Evolutionary conservation across 805 yeast genomes (phyloP), one percentile per base, ranked within the genome.

Genomic region (Candida koratica): DNA sequence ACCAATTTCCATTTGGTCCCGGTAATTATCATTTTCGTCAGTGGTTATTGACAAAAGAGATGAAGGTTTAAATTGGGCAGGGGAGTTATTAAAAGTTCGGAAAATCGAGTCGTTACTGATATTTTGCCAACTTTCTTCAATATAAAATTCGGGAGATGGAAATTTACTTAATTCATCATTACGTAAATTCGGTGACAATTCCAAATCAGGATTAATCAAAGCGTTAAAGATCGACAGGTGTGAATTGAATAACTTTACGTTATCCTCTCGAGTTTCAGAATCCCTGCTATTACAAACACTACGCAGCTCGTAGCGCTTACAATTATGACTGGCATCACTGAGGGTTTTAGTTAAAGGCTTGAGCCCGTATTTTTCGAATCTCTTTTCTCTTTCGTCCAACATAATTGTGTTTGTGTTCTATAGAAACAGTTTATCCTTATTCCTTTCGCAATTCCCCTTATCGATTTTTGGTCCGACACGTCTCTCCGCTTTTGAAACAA

Each of bases 191-290:
- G 32, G 32, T n/a, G 32, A 29, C 14, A 16, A 44, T 41, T 66
- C 69, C 27, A 66, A 56, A 12, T 62, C 67, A 7, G 72, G 72
- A 47, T 67, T 61, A 24, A 55, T 61, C 32, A 65, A 53, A 4
- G 60, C 65, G 40, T 62, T 54, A 42, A 55, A 60, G 20, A 67
- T 55, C 1, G 69, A 63, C 54, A 56, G 61, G 38, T 64, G 68
- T 9, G 67, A 55, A 16, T 52, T 49, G 17, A 64, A 56, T 29
- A 65, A 49, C 32, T 58, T 59, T n/a, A 15, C 26, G n/a, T 28
- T 24, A 12, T 33, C 30, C 11, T 25, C 30, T 18, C 16, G 19
- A 5, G 4, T 20, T 6, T 34, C 32, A 6, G 4, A 23, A 10
- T 20, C 24, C 14, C 19, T 28, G 17, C 6, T 28, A 6, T 10